Evolutionary conservation across 108 stramenopile genomes (phyloP).

Genomic region (Skeletonema marinoi): DNA sequence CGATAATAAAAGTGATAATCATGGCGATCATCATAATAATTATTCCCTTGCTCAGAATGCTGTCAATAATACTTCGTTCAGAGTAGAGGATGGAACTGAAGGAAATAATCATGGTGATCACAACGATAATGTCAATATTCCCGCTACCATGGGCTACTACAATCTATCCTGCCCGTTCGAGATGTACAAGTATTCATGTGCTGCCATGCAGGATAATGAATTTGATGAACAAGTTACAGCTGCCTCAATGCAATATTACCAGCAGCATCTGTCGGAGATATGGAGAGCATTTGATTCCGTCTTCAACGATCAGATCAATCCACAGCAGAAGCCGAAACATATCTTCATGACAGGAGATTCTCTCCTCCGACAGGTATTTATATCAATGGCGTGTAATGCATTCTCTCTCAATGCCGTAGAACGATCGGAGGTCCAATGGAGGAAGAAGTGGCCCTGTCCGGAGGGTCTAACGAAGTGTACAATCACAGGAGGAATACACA

Average conservation of each 20-base stretch:
- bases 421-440: constrained; percentile 9
- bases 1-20: too few species aligned
- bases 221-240: background rate
- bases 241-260: constrained; percentile 19
- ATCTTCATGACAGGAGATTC: constrained; percentile 31
- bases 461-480: too few species aligned
- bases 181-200: constrained; percentile 30
- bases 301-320: background rate
- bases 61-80: too few species aligned
- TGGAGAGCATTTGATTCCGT: background rate
- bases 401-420: constrained; percentile 6
- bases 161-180: constrained; percentile 36
- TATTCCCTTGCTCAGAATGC: too few species aligned
- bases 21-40: too few species aligned
- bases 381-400: constrained; percentile 29
- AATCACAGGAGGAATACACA: constrained; percentile 1
- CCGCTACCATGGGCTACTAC: constrained; percentile 8
- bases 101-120: background rate
- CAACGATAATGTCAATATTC: background rate
- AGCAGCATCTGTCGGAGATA: background rate
- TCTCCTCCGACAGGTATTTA: constrained; percentile 28
- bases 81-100: too few species aligned
- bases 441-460: constrained; percentile 11
- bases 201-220: background rate
- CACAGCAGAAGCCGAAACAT: background rate